A percentile compares a stretch with the other conserved stretches of the same genome.
phyloP scores from a whole-genome alignment of 2,329 filamentous ascomycete species.

The Colletotrichum filicis region DNA sequence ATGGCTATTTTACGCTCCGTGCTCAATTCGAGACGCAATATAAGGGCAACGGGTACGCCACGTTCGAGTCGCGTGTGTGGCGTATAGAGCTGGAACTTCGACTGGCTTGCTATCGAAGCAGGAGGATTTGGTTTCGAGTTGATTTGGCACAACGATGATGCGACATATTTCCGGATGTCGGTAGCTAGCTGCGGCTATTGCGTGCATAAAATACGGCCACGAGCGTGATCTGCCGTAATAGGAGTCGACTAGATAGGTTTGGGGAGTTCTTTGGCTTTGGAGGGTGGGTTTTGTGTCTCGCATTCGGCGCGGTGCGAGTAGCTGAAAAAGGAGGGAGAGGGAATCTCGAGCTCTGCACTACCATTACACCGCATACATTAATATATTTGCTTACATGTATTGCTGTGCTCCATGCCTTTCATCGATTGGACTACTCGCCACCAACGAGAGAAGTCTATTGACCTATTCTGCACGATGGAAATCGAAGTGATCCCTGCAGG shows the following conservation, averaged over 20 bases:
- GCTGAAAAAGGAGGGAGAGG: constrained; percentile 9
- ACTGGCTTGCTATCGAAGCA: background rate
- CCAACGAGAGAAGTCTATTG: background rate
- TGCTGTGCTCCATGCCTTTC: background rate
- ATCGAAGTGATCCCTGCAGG: constrained; percentile 28
- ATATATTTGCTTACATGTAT: background rate
- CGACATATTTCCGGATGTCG: background rate
- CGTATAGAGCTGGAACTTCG: background rate
- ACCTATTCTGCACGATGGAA: background rate
- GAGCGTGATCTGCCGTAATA: constrained; percentile 13
- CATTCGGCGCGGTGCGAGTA: constrained; percentile 10
- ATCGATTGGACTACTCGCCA: background rate
- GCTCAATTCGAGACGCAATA: background rate
- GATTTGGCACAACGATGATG: background rate
- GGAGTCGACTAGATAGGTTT: background rate
- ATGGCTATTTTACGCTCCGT: background rate
- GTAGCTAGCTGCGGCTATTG: background rate
- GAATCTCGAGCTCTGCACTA: constrained; percentile 7
- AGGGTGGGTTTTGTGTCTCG: background rate
- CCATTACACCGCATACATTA: constrained; percentile 31
- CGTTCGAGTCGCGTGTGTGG: background rate
- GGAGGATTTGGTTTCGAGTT: constrained; percentile 14
- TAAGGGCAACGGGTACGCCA: background rate
- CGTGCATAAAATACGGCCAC: constrained; percentile 1
- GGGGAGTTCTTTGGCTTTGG: background rate